Percentiles rank a stretch among this genome's conserved stretches.
Evolutionary conservation across 1,139 yeast species (phyloP).

Genomic region (Nakaseomyces uthaithaninus): DNA sequence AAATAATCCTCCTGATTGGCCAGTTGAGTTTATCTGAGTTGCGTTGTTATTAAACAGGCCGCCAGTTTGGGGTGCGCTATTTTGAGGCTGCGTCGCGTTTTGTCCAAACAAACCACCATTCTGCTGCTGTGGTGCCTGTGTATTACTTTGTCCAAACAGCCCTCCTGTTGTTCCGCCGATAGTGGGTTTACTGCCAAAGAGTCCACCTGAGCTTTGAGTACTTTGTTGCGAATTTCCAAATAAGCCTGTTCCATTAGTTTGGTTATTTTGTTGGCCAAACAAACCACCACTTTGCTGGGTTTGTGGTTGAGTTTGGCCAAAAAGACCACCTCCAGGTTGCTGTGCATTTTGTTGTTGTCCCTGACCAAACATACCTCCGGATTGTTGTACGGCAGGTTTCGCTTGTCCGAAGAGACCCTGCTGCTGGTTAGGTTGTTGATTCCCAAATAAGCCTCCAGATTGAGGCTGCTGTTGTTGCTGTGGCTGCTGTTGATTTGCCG

Average conservation of each 20-base stretch:
- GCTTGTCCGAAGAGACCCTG: conserved; percentile 11
- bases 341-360: conserved; percentile 9
- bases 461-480: conserved; percentile 1
- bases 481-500: conserved; percentile 4
- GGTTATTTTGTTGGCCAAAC: conserved; percentile 9
- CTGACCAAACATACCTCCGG: conserved; percentile 11
- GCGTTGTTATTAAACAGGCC: conserved; percentile 13
- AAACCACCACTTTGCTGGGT: conserved; percentile 3
- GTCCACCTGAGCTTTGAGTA: conserved; percentile 3
- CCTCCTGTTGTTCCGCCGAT: conserved; percentile 8
- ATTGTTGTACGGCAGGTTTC: conserved; percentile 32
- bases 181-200: conserved; percentile 6
- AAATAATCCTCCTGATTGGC: conserved; percentile 20
- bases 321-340: conserved; percentile 22
- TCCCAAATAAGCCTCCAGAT: conserved; percentile 30
- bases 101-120: conserved; percentile 11
- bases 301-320: conserved; percentile 23
- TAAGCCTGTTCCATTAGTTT: conserved; percentile 11
- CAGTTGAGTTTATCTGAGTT: conserved; percentile 11
- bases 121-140: conserved; percentile 5
- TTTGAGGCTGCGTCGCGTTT: conserved; percentile 9
- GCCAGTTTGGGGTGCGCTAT: conserved; percentile 8
- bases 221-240: conserved; percentile 2
- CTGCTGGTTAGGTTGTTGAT: conserved; percentile 15
- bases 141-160: conserved; percentile 7